phyloP scores from a whole-genome alignment of 2,329 filamentous ascomycete species.

The Botryotinia narcissicola region DNA sequence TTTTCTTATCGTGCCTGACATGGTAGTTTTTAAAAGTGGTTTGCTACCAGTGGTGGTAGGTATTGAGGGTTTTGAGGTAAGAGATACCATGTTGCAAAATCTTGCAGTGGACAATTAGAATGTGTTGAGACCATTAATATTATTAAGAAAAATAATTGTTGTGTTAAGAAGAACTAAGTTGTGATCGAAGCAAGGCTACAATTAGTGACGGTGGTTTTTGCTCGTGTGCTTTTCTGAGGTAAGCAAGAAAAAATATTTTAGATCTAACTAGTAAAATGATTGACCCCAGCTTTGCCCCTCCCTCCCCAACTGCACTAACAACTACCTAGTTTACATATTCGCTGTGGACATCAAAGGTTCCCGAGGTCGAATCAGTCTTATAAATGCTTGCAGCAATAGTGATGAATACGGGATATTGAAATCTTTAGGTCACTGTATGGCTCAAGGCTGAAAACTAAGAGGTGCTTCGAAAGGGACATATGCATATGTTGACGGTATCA shows the following conservation, averaged over 20 bases:
- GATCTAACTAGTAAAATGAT: slow-evolving; percentile 9
- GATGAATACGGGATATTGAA: not conserved
- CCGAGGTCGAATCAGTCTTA: not conserved
- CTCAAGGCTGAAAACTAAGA: not conserved
- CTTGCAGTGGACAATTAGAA: not conserved
- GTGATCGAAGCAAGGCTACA: slow-evolving; percentile 1
- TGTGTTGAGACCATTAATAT: slow-evolving; percentile 15
- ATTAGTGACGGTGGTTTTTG: slow-evolving; percentile 2
- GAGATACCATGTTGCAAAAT: slow-evolving; percentile 16
- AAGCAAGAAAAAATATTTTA: slow-evolving; percentile 17
- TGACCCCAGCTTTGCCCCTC: not conserved
- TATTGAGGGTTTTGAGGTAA: slow-evolving; percentile 12
- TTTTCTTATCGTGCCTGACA: slow-evolving; percentile 34
- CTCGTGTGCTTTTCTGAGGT: slow-evolving; percentile 16
- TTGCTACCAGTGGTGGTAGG: slow-evolving; percentile 25
- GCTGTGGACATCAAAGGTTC: not conserved
- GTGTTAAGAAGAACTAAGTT: not conserved
- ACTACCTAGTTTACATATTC: not conserved
- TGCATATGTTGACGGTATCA: not conserved
- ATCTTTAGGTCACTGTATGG: not conserved
- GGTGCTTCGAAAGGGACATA: not conserved
- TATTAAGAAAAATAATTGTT: not conserved
- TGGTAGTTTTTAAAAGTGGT: slow-evolving; percentile 35
- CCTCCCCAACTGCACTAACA: not conserved
- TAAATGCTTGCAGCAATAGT: not conserved